Conservation (phyloP, 345 rosid species). For the Cardamine resedifolia region DNA sequence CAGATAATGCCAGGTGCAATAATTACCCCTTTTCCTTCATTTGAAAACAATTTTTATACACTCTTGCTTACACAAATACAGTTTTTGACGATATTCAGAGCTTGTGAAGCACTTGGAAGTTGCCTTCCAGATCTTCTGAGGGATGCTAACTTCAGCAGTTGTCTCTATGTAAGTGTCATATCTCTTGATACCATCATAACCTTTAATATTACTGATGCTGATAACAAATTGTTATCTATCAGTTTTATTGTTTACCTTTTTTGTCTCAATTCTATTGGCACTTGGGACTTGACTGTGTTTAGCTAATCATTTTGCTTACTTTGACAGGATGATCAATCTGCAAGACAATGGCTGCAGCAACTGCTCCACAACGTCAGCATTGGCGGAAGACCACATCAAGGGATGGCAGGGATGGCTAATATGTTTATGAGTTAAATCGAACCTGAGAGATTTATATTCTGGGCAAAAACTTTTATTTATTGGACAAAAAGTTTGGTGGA, state of each 20-base stretch:
- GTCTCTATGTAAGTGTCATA: conserved; percentile 68
- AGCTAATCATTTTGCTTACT: conserved; percentile 7
- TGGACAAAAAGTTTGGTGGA: conserved; percentile 23
- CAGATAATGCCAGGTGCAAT: conserved; percentile 70
- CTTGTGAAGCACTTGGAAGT: conserved; percentile 69
- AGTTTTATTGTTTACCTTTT: neutral
- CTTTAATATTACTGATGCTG: neutral
- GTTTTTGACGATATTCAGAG: conserved; percentile 48
- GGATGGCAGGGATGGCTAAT: conserved; percentile 66
- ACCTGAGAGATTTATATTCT: conserved; percentile 2
- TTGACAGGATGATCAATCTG: conserved; percentile 76
- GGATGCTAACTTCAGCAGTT: conserved; percentile 64
- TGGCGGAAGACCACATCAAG: conserved; percentile 46
- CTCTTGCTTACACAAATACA: conserved; percentile 21
- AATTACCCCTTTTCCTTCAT: conserved; percentile 6
- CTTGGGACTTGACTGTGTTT: neutral
- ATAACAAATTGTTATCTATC: neutral
- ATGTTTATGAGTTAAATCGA: conserved; percentile 50
- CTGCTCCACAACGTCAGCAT: conserved; percentile 62
- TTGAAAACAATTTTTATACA: neutral
- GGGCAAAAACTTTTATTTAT: neutral
- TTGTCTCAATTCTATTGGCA: neutral
- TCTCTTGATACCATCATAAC: conserved; percentile 18
- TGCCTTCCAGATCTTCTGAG: conserved; percentile 81
- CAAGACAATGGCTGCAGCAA: conserved; percentile 81